Evolutionary conservation across 805 yeast genomes (phyloP), one percentile per base, ranked within the genome.

Genomic region (Myxozyma neotropica): DNA sequence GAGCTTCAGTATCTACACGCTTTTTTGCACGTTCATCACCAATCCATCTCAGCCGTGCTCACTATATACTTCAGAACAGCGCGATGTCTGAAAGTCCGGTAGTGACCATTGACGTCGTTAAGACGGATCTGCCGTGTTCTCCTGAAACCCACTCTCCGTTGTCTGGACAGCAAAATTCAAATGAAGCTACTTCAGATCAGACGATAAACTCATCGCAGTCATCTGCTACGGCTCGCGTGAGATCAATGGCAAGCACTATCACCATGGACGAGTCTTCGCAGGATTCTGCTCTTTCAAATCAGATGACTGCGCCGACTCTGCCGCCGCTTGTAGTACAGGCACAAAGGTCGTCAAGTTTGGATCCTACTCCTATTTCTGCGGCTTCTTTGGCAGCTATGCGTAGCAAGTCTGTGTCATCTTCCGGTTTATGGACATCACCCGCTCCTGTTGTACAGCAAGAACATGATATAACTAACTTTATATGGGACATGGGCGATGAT

Each of bases 401-500:
- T 36, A 50, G 54, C 2, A 40, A 50, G 26, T 27, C 54, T 10
- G 36, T 17, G 4, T 17, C 54, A 7, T 39, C 54, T n/a, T 38
- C 54, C 8, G 54, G 46, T 3, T 13, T 29, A 17, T 29, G 24
- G 54, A n/a, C 45, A 12, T 8, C 35, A 21, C 26, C 45, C 13
- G 27, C 36, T 26, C 43, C 42, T 6, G 24, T 13, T 29, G 36
- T 12, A 13, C 26, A 21, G 19, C 29, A 12, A 2, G 42, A 42
- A 31, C 23, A 12, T n/a, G 43, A 26, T 15, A 24, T 47, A 13
- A 38, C 19, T 17, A 6, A 26, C 15, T 17, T 53, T 8, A 21
- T 52, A 26, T 27, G 36, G 43, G 49, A 52, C 12, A 12, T 38
- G 17, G 42, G 27, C 2, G 59, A 55, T n/a, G 55, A 50, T 5